These are phyloP conservation scores for Amanita phalloides DNA, from an alignment of 768 basidiomycete species.

Conservation along the genomic window DNA sequence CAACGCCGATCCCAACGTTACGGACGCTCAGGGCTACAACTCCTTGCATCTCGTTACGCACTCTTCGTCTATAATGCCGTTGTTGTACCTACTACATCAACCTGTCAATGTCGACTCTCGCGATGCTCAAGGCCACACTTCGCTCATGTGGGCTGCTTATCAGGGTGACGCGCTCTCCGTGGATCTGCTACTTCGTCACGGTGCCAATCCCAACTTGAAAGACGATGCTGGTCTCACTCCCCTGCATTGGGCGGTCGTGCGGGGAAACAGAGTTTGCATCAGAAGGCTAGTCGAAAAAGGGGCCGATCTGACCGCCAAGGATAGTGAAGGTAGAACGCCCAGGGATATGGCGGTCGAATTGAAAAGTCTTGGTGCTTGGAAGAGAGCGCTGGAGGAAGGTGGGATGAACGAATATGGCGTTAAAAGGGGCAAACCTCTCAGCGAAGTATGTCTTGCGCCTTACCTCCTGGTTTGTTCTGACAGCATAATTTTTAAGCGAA, in stretches of 20 bases:
- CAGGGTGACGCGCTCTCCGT: constrained; percentile 96
- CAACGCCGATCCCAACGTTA: constrained; percentile 86
- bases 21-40: constrained; percentile 94
- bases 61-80: constrained; percentile 88
- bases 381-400: constrained; percentile 79
- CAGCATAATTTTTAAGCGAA: constrained; percentile 36
- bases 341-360: constrained; percentile 92
- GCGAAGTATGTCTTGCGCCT: constrained; percentile 36
- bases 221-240: constrained; percentile 83
- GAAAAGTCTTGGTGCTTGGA: constrained; percentile 86
- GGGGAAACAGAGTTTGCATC: constrained; percentile 86
- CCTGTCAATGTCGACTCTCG: constrained; percentile 86
- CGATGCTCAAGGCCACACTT: constrained; percentile 88
- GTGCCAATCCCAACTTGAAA: constrained; percentile 64
- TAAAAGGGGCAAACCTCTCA: constrained; percentile 54
- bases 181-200: constrained; percentile 79
- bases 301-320: constrained; percentile 70
- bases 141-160: constrained; percentile 98
- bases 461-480: neutral
- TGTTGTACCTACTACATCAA: constrained; percentile 87
- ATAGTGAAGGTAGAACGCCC: constrained; percentile 78
- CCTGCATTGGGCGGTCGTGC: constrained; percentile 95
- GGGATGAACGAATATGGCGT: constrained; percentile 71
- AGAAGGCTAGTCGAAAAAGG: constrained; percentile 79
- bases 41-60: constrained; percentile 92